A percentile compares a stretch with the other conserved stretches of the same genome.
phyloP scores from a whole-genome alignment of 1,139 yeast species.

The Hemisphaericaspora lyxosophila region DNA sequence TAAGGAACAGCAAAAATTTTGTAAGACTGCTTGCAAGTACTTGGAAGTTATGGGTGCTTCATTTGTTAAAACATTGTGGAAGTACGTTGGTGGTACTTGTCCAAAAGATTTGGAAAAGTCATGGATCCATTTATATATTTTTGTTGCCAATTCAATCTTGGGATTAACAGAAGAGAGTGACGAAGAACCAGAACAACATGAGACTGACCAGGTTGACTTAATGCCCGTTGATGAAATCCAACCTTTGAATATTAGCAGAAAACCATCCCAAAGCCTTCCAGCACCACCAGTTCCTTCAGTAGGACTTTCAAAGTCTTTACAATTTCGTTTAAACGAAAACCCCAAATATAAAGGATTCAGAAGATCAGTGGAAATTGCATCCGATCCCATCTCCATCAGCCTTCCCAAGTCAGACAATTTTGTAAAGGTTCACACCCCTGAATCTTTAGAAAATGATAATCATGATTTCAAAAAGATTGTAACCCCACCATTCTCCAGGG shows the following conservation, averaged over 20 bases:
- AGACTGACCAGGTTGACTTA: too few relatives aligned
- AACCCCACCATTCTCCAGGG: too few relatives aligned
- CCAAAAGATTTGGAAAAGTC: slow-evolving; percentile 34
- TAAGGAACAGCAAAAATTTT: slow-evolving; percentile 31
- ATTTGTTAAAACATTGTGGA: slow-evolving; percentile 40
- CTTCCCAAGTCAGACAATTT: slow-evolving; percentile 20
- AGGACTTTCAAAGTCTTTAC: slow-evolving; percentile 8
- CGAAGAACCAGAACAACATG: slow-evolving; percentile 12
- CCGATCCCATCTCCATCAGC: slow-evolving; percentile 28
- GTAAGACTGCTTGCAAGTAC: slow-evolving; percentile 28
- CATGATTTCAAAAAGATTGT: not conserved
- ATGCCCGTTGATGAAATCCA: not conserved
- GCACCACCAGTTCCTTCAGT: slow-evolving; percentile 10
- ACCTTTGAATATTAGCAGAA: slow-evolving; percentile 2
- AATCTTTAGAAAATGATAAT: too few relatives aligned
- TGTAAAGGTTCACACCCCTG: slow-evolving; percentile 6
- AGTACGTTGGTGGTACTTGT: slow-evolving; percentile 37
- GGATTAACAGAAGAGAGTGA: slow-evolving; percentile 18
- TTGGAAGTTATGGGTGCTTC: slow-evolving; percentile 47
- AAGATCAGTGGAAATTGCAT: slow-evolving; percentile 32
- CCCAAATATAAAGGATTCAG: slow-evolving; percentile 48
- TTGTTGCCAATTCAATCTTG: slow-evolving; percentile 40
- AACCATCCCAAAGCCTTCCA: slow-evolving; percentile 5
- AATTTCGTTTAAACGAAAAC: slow-evolving; percentile 16
- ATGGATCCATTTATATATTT: slow-evolving; percentile 45